Evolutionary conservation across 768 basidiomycete species (phyloP).

Genomic region (Kwoniella dejecticola): DNA sequence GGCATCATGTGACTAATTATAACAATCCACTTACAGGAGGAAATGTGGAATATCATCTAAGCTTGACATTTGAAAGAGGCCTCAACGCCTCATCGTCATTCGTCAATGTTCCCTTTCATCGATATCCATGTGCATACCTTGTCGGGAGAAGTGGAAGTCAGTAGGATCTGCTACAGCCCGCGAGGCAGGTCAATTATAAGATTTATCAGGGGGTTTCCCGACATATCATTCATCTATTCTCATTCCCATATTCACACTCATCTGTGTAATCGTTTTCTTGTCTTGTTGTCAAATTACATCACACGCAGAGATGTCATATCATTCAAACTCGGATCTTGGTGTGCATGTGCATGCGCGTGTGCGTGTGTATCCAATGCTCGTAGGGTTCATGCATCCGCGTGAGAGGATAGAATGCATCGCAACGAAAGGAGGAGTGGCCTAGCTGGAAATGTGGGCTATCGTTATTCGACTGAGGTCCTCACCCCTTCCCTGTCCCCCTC

Average conservation of each 20-base stretch:
- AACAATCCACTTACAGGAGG: slow-evolving; percentile 79
- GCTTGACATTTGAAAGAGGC: not conserved
- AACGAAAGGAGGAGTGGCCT: too few relatives aligned
- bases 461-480: too few relatives aligned
- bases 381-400: too few relatives aligned
- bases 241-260: slow-evolving; percentile 19
- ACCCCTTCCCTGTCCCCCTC: too few relatives aligned
- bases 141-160: not conserved
- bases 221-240: not conserved
- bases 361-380: too few relatives aligned
- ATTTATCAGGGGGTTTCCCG: not conserved
- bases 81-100: slow-evolving; percentile 20
- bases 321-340: too few relatives aligned
- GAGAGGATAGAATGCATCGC: too few relatives aligned
- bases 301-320: too few relatives aligned
- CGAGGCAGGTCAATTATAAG: not conserved
- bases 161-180: not conserved
- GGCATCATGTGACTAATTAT: slow-evolving; percentile 9
- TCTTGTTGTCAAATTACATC: slow-evolving; percentile 6
- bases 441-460: too few relatives aligned
- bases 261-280: slow-evolving; percentile 19
- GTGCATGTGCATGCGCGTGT: too few relatives aligned
- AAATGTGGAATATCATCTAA: slow-evolving; percentile 89
- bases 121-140: not conserved
- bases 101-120: too few relatives aligned